phyloP scores from a whole-genome alignment of 1,139 yeast species.

The Blastobotrys serpentis region DNA sequence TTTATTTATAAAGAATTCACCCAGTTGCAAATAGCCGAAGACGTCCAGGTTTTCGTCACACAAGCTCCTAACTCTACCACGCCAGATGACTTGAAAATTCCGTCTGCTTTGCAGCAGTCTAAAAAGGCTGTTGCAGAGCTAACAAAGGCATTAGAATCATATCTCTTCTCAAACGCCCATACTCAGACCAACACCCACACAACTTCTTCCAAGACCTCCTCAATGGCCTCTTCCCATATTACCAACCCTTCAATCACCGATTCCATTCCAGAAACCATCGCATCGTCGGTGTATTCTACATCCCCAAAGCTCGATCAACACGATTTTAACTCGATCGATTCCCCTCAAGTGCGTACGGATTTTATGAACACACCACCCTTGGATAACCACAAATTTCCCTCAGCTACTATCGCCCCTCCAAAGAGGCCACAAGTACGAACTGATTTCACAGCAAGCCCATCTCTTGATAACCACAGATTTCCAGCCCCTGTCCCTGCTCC shows the following conservation, averaged over 20 bases:
- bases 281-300: conserved; percentile 4
- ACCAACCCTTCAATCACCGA: neutral
- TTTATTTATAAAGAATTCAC: conserved; percentile 32
- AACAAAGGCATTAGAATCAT: conserved; percentile 29
- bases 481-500: neutral
- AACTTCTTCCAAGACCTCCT: conserved; percentile 8
- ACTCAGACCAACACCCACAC: conserved; percentile 5
- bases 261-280: neutral
- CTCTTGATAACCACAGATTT: neutral
- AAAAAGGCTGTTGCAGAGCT: conserved; percentile 25
- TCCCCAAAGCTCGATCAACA: conserved; percentile 3
- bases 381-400: neutral
- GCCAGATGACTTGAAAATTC: conserved; percentile 24
- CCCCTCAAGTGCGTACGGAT: conserved; percentile 2
- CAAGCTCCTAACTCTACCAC: conserved; percentile 25
- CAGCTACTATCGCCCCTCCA: neutral
- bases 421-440: neutral
- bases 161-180: conserved; percentile 20
- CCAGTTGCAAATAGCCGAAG: conserved; percentile 30
- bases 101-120: conserved; percentile 26
- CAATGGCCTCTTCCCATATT: neutral
- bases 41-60: conserved; percentile 23
- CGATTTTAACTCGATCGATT: conserved; percentile 8
- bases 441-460: neutral
- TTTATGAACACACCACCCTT: neutral